Conservation (phyloP, 805 yeast genomes). For the Hanseniaspora jakobsenii region DNA sequence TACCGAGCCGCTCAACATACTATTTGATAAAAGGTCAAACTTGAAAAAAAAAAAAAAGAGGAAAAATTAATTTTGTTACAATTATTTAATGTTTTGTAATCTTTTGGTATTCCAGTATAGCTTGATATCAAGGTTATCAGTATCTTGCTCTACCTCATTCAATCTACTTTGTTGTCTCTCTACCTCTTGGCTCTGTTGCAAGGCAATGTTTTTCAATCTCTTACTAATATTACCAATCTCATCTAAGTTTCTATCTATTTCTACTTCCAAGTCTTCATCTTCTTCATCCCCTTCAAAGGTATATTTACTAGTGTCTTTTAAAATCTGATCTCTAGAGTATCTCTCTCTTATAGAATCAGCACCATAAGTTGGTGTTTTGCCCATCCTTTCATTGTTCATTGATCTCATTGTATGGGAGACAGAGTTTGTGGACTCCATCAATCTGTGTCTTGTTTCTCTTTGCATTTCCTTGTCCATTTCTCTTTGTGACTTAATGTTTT, state of each 20-base stretch:
- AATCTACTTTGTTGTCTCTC: conserved; percentile 65
- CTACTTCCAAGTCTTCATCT: conserved; percentile 85
- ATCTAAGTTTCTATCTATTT: conserved; percentile 70
- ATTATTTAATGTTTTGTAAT: conserved; percentile 41
- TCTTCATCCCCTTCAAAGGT: conserved; percentile 84
- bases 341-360: conserved; percentile 21
- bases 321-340: conserved; percentile 30
- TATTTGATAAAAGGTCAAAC: no score
- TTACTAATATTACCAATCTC: conserved; percentile 58
- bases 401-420: conserved; percentile 49
- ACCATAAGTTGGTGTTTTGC: not conserved
- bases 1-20: no score
- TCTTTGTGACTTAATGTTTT: conserved; percentile 47
- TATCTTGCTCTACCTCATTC: conserved; percentile 65
- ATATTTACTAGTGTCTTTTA: conserved; percentile 50
- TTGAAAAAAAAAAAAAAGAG: no score
- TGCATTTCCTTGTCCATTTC: conserved; percentile 49
- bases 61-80: no score
- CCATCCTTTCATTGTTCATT: conserved; percentile 24
- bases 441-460: conserved; percentile 47
- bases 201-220: conserved; percentile 61
- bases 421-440: conserved; percentile 56
- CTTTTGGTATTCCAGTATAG: conserved; percentile 67
- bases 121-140: conserved; percentile 73
- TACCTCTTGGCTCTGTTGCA: conserved; percentile 63